A percentile compares a stretch with the other conserved stretches of the same genome.
phyloP scores from a whole-genome alignment of 129 eudicot species.

The Erigeron canadensis region DNA sequence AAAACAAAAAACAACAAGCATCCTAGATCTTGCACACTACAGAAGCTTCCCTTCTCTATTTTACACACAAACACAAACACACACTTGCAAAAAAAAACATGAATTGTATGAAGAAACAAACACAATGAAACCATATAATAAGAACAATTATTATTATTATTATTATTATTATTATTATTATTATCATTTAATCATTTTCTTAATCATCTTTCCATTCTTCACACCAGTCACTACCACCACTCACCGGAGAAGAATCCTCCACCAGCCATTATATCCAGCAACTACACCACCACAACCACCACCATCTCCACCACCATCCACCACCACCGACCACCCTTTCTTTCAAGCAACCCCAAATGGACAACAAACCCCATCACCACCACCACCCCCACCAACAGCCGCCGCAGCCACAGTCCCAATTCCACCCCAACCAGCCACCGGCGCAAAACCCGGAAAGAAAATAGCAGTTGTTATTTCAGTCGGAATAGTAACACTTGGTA shows the following conservation, averaged over 20 bases:
- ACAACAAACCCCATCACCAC: constrained; percentile 39
- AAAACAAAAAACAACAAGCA: constrained; percentile 24
- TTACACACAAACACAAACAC: constrained; percentile 5
- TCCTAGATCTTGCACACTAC: constrained; percentile 60
- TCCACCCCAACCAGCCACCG: constrained; percentile 40
- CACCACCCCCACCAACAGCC: constrained; percentile 38
- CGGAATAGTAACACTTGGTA: constrained; percentile 75
- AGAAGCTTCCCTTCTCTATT: constrained; percentile 62
- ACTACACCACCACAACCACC: constrained; percentile 58
- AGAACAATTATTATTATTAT: neutral
- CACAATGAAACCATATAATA: constrained; percentile 25
- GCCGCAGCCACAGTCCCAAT: constrained; percentile 49
- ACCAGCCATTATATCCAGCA: constrained; percentile 81
- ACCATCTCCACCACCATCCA: constrained; percentile 50
- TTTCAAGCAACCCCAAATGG: constrained; percentile 72
- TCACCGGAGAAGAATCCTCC: constrained; percentile 83
- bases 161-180: neutral
- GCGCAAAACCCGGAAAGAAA: constrained; percentile 56
- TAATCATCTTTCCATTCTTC: constrained; percentile 26
- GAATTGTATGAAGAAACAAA: constrained; percentile 43
- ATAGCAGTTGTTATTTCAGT: constrained; percentile 77
- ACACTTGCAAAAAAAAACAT: constrained; percentile 25
- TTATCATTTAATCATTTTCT: constrained; percentile 22
- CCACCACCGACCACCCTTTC: constrained; percentile 61
- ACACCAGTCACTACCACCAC: constrained; percentile 23